These are phyloP conservation scores for Aspergillus ruber DNA, from an alignment of 2,329 filamentous ascomycete genomes.

Conservation along the genomic window DNA sequence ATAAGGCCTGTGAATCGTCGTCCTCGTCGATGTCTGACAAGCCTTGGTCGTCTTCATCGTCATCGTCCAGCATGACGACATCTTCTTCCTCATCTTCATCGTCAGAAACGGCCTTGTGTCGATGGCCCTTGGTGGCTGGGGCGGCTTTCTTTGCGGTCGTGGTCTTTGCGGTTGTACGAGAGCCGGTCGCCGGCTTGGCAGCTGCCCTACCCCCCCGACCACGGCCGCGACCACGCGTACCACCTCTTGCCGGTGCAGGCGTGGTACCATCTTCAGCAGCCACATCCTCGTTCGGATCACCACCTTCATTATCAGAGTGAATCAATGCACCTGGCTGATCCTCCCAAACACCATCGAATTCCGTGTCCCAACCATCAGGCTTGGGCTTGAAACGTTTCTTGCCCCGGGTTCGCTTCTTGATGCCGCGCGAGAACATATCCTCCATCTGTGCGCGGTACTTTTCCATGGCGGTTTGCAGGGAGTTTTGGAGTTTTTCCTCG, in stretches of 20 bases:
- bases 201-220: conserved; percentile 40
- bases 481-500: conserved; percentile 59
- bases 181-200: conserved; percentile 32
- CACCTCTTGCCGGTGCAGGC: conserved; percentile 16
- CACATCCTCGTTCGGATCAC: conserved; percentile 40
- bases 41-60: conserved; percentile 23
- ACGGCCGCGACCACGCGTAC: conserved; percentile 43
- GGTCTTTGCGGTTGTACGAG: conserved; percentile 33
- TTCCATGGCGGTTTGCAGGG: conserved; percentile 46
- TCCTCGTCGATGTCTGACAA: conserved; percentile 25
- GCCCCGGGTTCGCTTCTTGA: conserved; percentile 46
- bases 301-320: conserved; percentile 45
- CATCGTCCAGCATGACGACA: conserved; percentile 34
- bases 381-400: conserved; percentile 30
- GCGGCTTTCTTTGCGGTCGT: conserved; percentile 24
- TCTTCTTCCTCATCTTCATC: conserved; percentile 36
- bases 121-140: conserved; percentile 17
- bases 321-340: conserved; percentile 65
- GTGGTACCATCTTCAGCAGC: conserved; percentile 43
- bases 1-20: conserved; percentile 34
- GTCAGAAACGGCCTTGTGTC: conserved; percentile 27
- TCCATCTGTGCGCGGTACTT: conserved; percentile 1
- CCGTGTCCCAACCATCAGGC: conserved; percentile 70
- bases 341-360: conserved; percentile 79
- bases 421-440: conserved; percentile 36